phyloP scores from a whole-genome alignment of 805 yeast genomes.

The Saccharomycopsis javanensis region DNA sequence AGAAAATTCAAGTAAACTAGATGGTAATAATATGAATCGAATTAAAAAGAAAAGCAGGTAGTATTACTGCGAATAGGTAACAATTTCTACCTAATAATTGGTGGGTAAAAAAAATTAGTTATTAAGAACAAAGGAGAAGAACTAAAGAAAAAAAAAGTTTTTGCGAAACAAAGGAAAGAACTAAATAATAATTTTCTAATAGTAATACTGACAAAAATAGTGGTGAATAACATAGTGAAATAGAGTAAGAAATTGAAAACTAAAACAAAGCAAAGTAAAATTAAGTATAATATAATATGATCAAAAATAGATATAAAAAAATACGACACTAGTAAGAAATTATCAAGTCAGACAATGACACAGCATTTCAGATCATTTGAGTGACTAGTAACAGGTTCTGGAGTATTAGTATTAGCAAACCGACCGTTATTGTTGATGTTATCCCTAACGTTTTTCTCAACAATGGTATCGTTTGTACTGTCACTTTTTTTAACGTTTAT shows the following conservation, averaged over 20 bases:
- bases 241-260: neutral
- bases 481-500: neutral
- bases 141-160: neutral
- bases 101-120: neutral
- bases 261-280: neutral
- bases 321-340: neutral
- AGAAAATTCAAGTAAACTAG: neutral
- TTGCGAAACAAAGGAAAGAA: neutral
- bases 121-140: no score
- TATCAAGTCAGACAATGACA: neutral
- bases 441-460: neutral
- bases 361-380: constrained; percentile 3
- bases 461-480: neutral
- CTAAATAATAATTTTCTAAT: neutral
- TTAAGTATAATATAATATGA: neutral
- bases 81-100: no score
- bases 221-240: no score
- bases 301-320: neutral
- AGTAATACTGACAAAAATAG: no score
- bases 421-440: neutral
- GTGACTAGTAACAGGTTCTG: neutral
- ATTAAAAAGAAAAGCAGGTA: neutral
- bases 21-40: neutral
- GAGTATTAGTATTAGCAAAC: neutral
- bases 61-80: no score